Base-by-base conservation (phyloP, 225 moss, liverwort and hornwort genomes). In the Rhytidiadelphus loreus region DNA sequence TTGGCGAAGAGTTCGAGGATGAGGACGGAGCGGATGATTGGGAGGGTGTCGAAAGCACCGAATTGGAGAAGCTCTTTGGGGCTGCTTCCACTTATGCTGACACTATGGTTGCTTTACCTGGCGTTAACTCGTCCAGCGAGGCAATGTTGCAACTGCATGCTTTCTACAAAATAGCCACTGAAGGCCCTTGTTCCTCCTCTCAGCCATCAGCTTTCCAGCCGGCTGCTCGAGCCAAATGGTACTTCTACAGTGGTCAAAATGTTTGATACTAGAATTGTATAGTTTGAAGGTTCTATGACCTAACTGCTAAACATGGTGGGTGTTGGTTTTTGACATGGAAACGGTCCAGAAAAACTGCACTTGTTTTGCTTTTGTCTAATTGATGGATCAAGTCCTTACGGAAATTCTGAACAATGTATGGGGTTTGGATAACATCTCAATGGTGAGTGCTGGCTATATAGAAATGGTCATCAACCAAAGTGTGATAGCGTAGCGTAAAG, bases 221-320 rank as follows among this genome's bases (percentile, higher is more conserved):
- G 79, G 88, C 95, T 89, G 96, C 98, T 25, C 94, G 98, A 90
- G 95, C 97, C 85, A 99, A 96, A 96, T 99, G 98, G 98, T 98
- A 97, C 88, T 76, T 83, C 74, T 78, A 18, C 85, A 79, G 58
- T 79, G 62, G 19, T 21, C 83, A 65, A 43, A 83, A 41, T n/a
- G 58, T 55, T 76, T 82, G 61, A 24, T 57, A 63, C 62, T 78
- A 46, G 39, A 85, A 22, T 84, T 87, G 66, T 57, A 9, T 44
- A 85, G 19, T 64, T 69, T 75, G 80, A 84, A 50, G 58, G 72
- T 30, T 86, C 30, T 50, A 58, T 58, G 81, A 58, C 26, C 75
- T 72, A 75, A 46, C 56, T 78, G 71, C 62, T 39, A 63, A 71
- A 56, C 71, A 58, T 44, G 52, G 50, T 85, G 85, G 28, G 66